Evolutionary conservation across 75 land plant species (phyloP).

Genomic region (Pinus tabuliformis): DNA sequence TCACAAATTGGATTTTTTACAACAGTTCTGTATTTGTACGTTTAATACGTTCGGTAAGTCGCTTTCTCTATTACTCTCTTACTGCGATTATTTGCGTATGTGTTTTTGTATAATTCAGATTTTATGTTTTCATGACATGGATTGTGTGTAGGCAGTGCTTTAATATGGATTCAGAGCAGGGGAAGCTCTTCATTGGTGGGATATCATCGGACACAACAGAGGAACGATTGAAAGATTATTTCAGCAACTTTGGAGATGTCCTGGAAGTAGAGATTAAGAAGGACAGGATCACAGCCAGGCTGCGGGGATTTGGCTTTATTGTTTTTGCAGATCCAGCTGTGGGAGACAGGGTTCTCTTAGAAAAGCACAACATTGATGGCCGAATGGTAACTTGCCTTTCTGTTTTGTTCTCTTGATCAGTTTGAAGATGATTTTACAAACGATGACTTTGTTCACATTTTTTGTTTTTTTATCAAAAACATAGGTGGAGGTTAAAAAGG

Average conservation of each 20-base stretch:
- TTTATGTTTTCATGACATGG: too few species aligned
- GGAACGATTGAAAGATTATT: conserved; percentile 39
- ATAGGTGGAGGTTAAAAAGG: conserved; percentile 66
- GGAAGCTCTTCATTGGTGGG: conserved; percentile 44
- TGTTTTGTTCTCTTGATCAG: background rate
- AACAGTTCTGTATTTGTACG: too few species aligned
- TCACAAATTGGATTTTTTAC: too few species aligned
- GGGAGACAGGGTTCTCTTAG: conserved; percentile 31
- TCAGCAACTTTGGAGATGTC: conserved; percentile 30
- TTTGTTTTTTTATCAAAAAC: background rate
- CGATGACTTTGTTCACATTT: background rate
- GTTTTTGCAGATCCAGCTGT: conserved; percentile 33
- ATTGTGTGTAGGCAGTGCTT: background rate
- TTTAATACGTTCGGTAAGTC: too few species aligned
- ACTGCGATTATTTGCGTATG: too few species aligned
- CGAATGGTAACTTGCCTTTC: conserved; percentile 26
- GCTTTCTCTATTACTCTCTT: too few species aligned
- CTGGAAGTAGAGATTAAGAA: conserved; percentile 38
- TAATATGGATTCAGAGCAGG: conserved; percentile 40
- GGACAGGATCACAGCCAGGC: conserved; percentile 41
- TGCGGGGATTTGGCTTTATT: conserved; percentile 39
- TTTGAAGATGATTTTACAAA: too few species aligned
- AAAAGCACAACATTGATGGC: conserved; percentile 45
- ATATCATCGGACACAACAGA: conserved; percentile 45
- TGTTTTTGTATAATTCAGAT: too few species aligned